phyloP scores from a whole-genome alignment of 345 rosid species.

The Sapria himalayana region DNA sequence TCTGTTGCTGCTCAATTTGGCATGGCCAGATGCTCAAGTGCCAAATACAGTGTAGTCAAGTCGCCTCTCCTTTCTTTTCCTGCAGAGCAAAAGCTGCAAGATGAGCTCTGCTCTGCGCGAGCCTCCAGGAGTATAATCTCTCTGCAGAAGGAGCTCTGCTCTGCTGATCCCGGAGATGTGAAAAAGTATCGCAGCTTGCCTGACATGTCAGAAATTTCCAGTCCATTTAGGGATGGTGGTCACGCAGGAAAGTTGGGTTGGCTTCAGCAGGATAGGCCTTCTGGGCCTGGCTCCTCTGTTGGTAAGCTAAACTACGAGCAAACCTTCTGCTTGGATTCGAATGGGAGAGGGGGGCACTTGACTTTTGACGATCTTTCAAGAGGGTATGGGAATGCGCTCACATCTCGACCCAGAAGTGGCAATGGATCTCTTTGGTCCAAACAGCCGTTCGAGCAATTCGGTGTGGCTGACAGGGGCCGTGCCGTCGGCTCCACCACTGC shows the following conservation, averaged over 20 bases:
- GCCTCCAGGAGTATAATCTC: slow-evolving; percentile 29
- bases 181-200: slow-evolving; percentile 88
- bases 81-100: slow-evolving; percentile 41
- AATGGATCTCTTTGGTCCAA: slow-evolving; percentile 77
- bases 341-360: slow-evolving; percentile 24
- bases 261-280: slow-evolving; percentile 33
- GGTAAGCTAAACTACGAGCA: slow-evolving; percentile 29
- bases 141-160: slow-evolving; percentile 26
- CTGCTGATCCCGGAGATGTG: slow-evolving; percentile 27
- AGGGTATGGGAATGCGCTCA: slow-evolving; percentile 28
- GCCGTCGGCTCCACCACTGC: slow-evolving; percentile 26
- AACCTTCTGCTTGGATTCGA: slow-evolving; percentile 25
- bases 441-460: slow-evolving; percentile 97
- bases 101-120: slow-evolving; percentile 33
- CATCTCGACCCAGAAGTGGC: slow-evolving; percentile 14
- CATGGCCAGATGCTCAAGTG: slow-evolving; percentile 26
- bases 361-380: slow-evolving; percentile 26
- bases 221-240: slow-evolving; percentile 35
- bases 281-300: slow-evolving; percentile 31
- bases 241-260: no score
- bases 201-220: slow-evolving; percentile 52
- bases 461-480: slow-evolving; percentile 40
- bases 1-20: slow-evolving; percentile 33
- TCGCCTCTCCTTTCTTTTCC: slow-evolving; percentile 25
- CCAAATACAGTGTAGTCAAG: slow-evolving; percentile 33